These are phyloP conservation scores for Ophiostoma novo-ulmi DNA, from an alignment of 2,329 filamentous ascomycete species.

Conservation along the genomic window DNA sequence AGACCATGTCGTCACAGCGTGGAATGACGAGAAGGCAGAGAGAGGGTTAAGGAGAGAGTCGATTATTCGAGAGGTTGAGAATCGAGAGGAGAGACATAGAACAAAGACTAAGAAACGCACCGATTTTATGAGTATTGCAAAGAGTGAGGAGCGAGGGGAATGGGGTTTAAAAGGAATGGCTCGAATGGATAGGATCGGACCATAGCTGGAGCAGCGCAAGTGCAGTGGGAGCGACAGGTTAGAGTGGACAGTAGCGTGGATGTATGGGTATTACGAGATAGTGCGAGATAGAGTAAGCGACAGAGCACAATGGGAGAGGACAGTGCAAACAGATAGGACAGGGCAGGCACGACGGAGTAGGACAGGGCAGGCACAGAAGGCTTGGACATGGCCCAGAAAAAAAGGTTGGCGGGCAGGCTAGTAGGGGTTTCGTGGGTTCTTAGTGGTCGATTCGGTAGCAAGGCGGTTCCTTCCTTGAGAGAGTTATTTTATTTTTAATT, in stretches of 20 bases:
- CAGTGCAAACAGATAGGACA: neutral
- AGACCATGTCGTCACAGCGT: slow-evolving; percentile 1
- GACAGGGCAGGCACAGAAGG: slow-evolving; percentile 1
- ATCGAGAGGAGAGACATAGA: neutral
- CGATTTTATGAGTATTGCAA: neutral
- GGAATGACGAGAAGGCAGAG: neutral
- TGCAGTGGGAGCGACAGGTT: neutral
- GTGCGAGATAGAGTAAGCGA: slow-evolving; percentile 9
- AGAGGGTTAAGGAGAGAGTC: neutral
- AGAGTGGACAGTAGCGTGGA: neutral
- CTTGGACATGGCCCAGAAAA: slow-evolving; percentile 9
- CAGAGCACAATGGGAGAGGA: neutral
- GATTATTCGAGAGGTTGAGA: neutral
- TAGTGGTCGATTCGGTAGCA: neutral
- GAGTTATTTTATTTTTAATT: neutral
- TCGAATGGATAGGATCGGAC: neutral
- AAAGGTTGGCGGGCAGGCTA: slow-evolving; percentile 8
- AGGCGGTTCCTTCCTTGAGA: slow-evolving; percentile 1
- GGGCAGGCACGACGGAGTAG: neutral
- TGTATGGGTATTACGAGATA: slow-evolving; percentile 7
- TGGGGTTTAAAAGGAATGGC: slow-evolving; percentile 1
- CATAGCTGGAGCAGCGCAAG: neutral
- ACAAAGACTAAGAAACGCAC: neutral
- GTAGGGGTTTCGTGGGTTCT: neutral
- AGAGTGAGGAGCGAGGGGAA: slow-evolving; percentile 3